Percentiles rank a stretch among this genome's conserved stretches.
Evolutionary conservation across 2,329 filamentous ascomycete species (phyloP).

Genomic region (Neonectria coccinea): DNA sequence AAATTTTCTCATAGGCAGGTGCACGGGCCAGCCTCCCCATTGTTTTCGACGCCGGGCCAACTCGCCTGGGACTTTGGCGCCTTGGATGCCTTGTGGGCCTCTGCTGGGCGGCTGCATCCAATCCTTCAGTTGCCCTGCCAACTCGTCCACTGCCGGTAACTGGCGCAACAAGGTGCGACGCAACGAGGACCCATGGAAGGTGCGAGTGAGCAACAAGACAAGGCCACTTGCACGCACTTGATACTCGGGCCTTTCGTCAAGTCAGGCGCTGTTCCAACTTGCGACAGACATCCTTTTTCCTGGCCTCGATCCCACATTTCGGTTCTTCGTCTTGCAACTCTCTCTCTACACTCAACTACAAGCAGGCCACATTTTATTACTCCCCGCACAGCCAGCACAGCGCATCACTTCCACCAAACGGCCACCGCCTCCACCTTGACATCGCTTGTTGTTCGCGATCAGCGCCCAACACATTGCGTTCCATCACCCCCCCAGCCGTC

Average conservation of each 20-base stretch:
- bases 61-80: constrained; percentile 11
- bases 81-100: constrained; percentile 15
- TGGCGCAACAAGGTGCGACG: constrained; percentile 37
- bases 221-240: constrained; percentile 27
- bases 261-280: constrained; percentile 25
- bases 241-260: constrained; percentile 35
- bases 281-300: constrained; percentile 24
- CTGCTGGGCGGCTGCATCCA: not conserved
- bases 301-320: constrained; percentile 11
- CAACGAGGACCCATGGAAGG: constrained; percentile 36
- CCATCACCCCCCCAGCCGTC: not conserved
- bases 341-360: constrained; percentile 6
- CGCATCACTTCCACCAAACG: constrained; percentile 16
- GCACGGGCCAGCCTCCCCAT: constrained; percentile 41
- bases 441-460: constrained; percentile 16
- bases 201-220: constrained; percentile 27
- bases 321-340: constrained; percentile 5
- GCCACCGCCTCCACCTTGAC: constrained; percentile 24
- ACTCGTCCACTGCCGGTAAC: constrained; percentile 49
- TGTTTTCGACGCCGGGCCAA: constrained; percentile 25
- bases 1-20: constrained; percentile 38
- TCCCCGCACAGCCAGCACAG: constrained; percentile 8
- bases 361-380: constrained; percentile 10
- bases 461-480: constrained; percentile 21
- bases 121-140: constrained; percentile 50